phyloP scores from a whole-genome alignment of 306 rosid genomes.

The Vigna radiata region DNA sequence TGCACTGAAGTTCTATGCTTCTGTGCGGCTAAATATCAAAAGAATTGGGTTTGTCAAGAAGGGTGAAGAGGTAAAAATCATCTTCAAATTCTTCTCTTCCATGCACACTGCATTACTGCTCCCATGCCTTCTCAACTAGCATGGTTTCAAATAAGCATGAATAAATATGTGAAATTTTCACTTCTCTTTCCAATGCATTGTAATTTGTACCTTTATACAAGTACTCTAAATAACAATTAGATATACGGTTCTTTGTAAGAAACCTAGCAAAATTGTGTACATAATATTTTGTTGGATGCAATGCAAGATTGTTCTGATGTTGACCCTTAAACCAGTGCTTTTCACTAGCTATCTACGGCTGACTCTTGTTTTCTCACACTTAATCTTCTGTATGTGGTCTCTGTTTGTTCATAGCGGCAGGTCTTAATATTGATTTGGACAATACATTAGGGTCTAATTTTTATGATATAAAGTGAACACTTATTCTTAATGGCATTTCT shows the following conservation, averaged over 20 bases:
- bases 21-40: slow-evolving; percentile 79
- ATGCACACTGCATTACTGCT: slow-evolving; percentile 16
- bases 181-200: not conserved
- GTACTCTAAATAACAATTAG: not conserved
- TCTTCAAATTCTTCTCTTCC: slow-evolving; percentile 24
- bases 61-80: slow-evolving; percentile 82
- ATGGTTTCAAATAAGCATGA: slow-evolving; percentile 8
- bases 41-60: slow-evolving; percentile 75
- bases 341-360: slow-evolving; percentile 4
- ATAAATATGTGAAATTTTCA: not conserved
- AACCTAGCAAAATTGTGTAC: slow-evolving; percentile 12
- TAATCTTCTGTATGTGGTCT: slow-evolving; percentile 13
- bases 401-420: not conserved
- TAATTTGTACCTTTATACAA: not conserved
- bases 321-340: not conserved
- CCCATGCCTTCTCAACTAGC: slow-evolving; percentile 4
- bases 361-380: not conserved
- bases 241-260: not conserved
- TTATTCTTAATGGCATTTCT: slow-evolving; percentile 30
- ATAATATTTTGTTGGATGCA: not conserved
- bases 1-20: slow-evolving; percentile 92
- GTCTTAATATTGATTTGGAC: slow-evolving; percentile 19
- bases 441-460: slow-evolving; percentile 15
- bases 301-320: slow-evolving; percentile 3
- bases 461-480: not conserved